phyloP scores from a whole-genome alignment of 805 yeast genomes.

The Metschnikowia noctiluminum region DNA sequence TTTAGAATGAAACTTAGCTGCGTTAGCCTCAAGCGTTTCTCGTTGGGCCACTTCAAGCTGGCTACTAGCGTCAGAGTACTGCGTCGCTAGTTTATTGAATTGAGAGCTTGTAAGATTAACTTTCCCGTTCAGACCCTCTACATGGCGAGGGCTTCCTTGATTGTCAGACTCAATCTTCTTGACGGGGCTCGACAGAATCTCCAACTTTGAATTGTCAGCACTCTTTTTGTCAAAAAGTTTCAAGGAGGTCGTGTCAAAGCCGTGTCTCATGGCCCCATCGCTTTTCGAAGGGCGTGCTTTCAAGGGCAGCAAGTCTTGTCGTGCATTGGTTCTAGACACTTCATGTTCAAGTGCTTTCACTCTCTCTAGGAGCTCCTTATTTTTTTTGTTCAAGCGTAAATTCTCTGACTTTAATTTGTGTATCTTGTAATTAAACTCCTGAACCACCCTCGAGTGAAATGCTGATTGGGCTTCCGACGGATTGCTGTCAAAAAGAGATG shows the following conservation, averaged over 20 bases:
- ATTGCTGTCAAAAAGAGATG: conserved; percentile 5
- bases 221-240: conserved; percentile 1
- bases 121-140: background rate
- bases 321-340: background rate
- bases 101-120: conserved; percentile 18
- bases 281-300: conserved; percentile 6
- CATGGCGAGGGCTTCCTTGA: background rate
- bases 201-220: background rate
- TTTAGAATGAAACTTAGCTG: too few relatives aligned
- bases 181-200: conserved; percentile 17
- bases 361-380: conserved; percentile 7
- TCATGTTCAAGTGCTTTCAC: conserved; percentile 3
- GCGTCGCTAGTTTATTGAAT: conserved; percentile 20
- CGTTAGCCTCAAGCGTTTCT: background rate
- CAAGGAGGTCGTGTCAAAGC: background rate
- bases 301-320: background rate
- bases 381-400: conserved; percentile 9
- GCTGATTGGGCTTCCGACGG: conserved; percentile 2
- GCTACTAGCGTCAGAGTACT: conserved; percentile 18
- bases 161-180: conserved; percentile 1
- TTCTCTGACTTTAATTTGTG: conserved; percentile 11
- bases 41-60: conserved; percentile 1
- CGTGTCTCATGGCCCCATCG: background rate
- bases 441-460: conserved; percentile 11
- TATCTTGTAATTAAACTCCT: conserved; percentile 17